Conservation (phyloP, 306 rosid species). For the Sesbania bispinosa region DNA sequence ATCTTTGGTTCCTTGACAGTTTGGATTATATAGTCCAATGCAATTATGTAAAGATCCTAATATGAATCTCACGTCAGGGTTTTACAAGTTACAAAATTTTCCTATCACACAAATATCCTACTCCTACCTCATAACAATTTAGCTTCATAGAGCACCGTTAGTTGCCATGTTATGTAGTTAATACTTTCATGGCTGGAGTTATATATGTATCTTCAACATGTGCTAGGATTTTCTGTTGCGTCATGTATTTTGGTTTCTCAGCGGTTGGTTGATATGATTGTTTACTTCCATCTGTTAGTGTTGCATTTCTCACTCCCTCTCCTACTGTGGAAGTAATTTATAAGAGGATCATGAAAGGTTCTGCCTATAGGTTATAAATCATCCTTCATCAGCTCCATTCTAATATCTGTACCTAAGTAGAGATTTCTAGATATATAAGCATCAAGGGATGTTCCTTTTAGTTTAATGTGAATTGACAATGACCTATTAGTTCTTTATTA, state of each 20-base stretch:
- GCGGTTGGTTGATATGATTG: neutral
- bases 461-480: constrained; percentile 13
- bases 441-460: neutral
- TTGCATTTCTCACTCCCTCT: neutral
- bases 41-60: neutral
- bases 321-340: neutral
- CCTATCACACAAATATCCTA: neutral
- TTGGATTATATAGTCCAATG: neutral
- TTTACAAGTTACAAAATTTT: neutral
- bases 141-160: neutral
- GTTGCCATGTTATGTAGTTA: neutral
- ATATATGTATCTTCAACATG: neutral
- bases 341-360: neutral
- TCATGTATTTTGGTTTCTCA: neutral
- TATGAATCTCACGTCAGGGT: neutral
- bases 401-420: constrained; percentile 32
- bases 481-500: constrained; percentile 22
- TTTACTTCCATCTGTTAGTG: neutral
- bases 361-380: neutral
- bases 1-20: neutral
- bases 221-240: neutral
- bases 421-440: constrained; percentile 25
- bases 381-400: constrained; percentile 56
- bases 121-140: neutral
- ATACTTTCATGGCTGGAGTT: neutral